A percentile compares a stretch with the other conserved stretches of the same genome.
These are phyloP conservation scores for Yamadazyma kitorensis DNA, from an alignment of 805 yeast genomes.

Conservation along the genomic window DNA sequence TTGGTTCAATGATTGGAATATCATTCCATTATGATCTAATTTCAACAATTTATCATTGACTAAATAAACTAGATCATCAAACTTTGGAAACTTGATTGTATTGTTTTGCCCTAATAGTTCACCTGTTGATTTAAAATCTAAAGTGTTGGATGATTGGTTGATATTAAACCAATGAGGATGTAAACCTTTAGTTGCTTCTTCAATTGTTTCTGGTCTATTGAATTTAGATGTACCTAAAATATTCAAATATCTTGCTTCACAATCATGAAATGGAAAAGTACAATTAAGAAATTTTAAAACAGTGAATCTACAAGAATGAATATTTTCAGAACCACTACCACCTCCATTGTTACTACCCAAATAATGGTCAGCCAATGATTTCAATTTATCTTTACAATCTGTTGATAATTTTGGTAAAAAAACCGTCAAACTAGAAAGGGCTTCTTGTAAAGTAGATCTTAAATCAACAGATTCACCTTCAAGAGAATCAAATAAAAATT, in stretches of 20 bases:
- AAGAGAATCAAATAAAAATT: constrained; percentile 69
- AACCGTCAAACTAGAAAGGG: constrained; percentile 56
- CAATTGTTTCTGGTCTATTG: constrained; percentile 70
- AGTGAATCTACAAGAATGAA: constrained; percentile 56
- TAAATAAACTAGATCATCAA: constrained; percentile 35
- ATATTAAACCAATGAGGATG: constrained; percentile 79
- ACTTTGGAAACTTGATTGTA: constrained; percentile 52
- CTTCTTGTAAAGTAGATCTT: constrained; percentile 67
- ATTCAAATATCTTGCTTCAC: constrained; percentile 65
- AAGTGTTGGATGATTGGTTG: constrained; percentile 41
- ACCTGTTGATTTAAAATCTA: constrained; percentile 40
- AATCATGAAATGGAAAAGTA: constrained; percentile 63
- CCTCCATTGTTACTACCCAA: constrained; percentile 17
- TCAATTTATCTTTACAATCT: constrained; percentile 41
- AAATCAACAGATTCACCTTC: constrained; percentile 61
- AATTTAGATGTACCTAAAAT: constrained; percentile 56
- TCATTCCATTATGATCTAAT: constrained; percentile 18
- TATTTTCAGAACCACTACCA: constrained; percentile 15
- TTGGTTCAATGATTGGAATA: constrained; percentile 27
- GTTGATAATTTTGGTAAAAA: constrained; percentile 42
- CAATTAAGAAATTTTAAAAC: constrained; percentile 64
- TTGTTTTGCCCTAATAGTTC: constrained; percentile 44
- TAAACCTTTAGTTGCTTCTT: constrained; percentile 76
- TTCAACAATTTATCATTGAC: constrained; percentile 15
- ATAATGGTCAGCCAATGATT: constrained; percentile 30